These are phyloP conservation scores for Plasmodium fragile DNA, from an alignment of 169 alveolate genomes.

Conservation along the genomic window DNA sequence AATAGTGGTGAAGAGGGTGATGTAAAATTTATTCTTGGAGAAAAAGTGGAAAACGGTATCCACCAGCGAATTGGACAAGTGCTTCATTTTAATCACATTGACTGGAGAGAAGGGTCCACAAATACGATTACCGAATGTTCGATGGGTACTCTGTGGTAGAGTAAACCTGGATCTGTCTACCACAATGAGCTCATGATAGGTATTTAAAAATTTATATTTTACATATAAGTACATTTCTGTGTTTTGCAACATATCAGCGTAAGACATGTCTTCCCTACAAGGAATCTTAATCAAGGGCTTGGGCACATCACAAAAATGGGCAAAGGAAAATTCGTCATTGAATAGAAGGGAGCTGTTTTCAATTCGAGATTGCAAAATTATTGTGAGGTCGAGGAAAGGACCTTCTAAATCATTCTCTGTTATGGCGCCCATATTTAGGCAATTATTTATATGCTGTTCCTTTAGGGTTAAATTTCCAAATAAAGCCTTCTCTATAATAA, in stretches of 20 bases:
- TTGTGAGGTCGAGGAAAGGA: conserved; percentile 48
- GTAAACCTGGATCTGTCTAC: conserved; percentile 57
- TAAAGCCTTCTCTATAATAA: conserved; percentile 63
- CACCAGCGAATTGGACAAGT: conserved; percentile 23
- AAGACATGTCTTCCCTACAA: not conserved
- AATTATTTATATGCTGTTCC: conserved; percentile 44
- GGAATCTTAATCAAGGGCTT: conserved; percentile 62
- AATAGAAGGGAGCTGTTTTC: conserved; percentile 56
- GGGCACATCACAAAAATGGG: conserved; percentile 50
- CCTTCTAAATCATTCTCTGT: conserved; percentile 57
- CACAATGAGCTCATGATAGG: conserved; percentile 51
- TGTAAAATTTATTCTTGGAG: conserved; percentile 58
- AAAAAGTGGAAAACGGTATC: conserved; percentile 52
- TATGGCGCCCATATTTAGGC: conserved; percentile 30
- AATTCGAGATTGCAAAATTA: conserved; percentile 36
- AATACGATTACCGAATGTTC: conserved; percentile 47
- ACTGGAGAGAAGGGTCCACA: conserved; percentile 70
- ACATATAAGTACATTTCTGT: conserved; percentile 70
- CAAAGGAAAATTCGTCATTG: conserved; percentile 63
- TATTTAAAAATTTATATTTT: conserved; percentile 65
- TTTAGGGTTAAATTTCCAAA: conserved; percentile 59
- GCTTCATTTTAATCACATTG: conserved; percentile 45
- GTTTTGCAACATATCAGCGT: conserved; percentile 29
- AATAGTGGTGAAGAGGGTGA: conserved; percentile 52
- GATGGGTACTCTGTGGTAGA: conserved; percentile 67